Evolutionary conservation across 2,329 filamentous ascomycete genomes (phyloP).

Genomic region (Xylaria sp.): DNA sequence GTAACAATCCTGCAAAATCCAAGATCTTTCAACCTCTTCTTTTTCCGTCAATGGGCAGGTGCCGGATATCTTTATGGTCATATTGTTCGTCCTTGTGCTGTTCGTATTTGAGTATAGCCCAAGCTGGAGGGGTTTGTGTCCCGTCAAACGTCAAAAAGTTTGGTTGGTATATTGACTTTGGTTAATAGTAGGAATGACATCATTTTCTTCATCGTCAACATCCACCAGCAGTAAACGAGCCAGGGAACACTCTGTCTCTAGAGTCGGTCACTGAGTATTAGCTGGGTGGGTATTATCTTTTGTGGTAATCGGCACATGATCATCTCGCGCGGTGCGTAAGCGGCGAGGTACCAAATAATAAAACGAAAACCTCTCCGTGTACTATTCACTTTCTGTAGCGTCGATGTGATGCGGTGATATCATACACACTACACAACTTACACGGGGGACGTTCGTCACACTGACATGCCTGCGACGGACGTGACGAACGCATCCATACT

Average conservation of each 20-base stretch:
- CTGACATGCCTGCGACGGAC: background rate
- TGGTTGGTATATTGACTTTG: conserved; percentile 54
- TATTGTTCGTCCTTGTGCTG: conserved; percentile 62
- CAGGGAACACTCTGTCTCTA: conserved; percentile 60
- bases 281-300: conserved; percentile 47
- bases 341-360: conserved; percentile 18
- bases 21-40: no score
- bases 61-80: conserved; percentile 68
- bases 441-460: background rate
- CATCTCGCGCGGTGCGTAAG: conserved; percentile 30
- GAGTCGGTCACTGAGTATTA: conserved; percentile 53
- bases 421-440: background rate
- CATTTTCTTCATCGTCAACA: conserved; percentile 21
- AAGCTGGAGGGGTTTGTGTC: conserved; percentile 51
- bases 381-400: conserved; percentile 1
- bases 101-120: conserved; percentile 63
- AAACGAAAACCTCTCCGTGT: background rate
- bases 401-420: background rate
- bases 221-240: conserved; percentile 69
- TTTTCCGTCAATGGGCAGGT: conserved; percentile 62
- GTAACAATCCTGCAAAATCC: background rate
- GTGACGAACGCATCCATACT: background rate
- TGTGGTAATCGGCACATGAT: conserved; percentile 47
- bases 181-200: conserved; percentile 35
- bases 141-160: conserved; percentile 69